Conservation (phyloP, 2,329 filamentous ascomycete genomes). For the Coniochaeta prunicola region DNA sequence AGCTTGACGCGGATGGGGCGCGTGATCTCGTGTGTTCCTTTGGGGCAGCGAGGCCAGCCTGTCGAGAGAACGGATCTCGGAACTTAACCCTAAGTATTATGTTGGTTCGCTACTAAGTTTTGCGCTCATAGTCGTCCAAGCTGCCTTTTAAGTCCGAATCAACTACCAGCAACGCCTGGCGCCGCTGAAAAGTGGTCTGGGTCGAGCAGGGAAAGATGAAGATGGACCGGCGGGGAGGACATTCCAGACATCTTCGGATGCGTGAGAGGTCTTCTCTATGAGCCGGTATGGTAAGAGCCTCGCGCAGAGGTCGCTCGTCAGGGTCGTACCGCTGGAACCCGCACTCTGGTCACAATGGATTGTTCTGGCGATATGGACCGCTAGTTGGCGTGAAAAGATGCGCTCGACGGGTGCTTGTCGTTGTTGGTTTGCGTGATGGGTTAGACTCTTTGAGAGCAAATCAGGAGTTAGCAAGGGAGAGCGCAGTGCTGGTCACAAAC, state of each 20-base stretch:
- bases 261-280: slow-evolving; percentile 60
- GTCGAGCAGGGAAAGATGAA: slow-evolving; percentile 22
- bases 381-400: slow-evolving; percentile 20
- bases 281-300: slow-evolving; percentile 71
- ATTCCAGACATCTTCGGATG: slow-evolving; percentile 51
- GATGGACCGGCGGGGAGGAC: slow-evolving; percentile 43
- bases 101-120: slow-evolving; percentile 62
- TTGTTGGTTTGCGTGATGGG: slow-evolving; percentile 15
- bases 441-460: not conserved
- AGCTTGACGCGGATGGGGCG: slow-evolving; percentile 39
- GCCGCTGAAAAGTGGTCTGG: slow-evolving; percentile 45
- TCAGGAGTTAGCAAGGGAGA: slow-evolving; percentile 30
- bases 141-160: slow-evolving; percentile 53
- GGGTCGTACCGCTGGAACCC: slow-evolving; percentile 56
- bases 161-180: slow-evolving; percentile 7
- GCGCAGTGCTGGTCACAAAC: slow-evolving; percentile 39
- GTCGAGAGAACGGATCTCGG: slow-evolving; percentile 61
- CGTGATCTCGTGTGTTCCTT: slow-evolving; percentile 25
- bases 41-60: slow-evolving; percentile 23
- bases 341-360: slow-evolving; percentile 42
- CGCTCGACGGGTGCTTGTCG: slow-evolving; percentile 12
- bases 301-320: slow-evolving; percentile 69
- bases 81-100: slow-evolving; percentile 93
- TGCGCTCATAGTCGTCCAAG: slow-evolving; percentile 62
- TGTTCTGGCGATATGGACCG: slow-evolving; percentile 25